A percentile compares a stretch with the other conserved stretches of the same genome.
Evolutionary conservation across 805 yeast species (phyloP).

Genomic region (Barnettozyma populi): DNA sequence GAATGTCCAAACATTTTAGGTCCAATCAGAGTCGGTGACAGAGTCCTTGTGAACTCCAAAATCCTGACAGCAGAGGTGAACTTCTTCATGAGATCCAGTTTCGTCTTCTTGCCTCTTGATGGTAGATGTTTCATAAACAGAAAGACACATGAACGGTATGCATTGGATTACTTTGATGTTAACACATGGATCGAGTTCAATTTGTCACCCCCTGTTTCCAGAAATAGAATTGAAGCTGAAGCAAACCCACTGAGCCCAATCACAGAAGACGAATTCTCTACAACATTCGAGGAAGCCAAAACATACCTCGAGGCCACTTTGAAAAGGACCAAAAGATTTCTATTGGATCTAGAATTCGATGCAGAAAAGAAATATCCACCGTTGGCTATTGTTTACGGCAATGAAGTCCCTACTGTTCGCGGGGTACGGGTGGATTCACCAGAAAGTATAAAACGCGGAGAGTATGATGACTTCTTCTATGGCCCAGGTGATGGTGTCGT

Average conservation of each 20-base stretch:
- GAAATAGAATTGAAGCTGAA: slow-evolving; percentile 23
- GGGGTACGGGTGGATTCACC: slow-evolving; percentile 63
- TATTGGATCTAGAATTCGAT: slow-evolving; percentile 50
- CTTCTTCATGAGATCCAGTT: slow-evolving; percentile 85
- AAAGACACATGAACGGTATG: slow-evolving; percentile 49
- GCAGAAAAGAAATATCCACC: slow-evolving; percentile 68
- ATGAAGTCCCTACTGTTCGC: slow-evolving; percentile 77
- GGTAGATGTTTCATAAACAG: slow-evolving; percentile 72
- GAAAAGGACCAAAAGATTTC: slow-evolving; percentile 49
- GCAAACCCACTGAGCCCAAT: background rate
- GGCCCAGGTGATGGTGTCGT: slow-evolving; percentile 96
- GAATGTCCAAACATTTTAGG: slow-evolving; percentile 85
- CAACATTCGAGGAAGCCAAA: slow-evolving; percentile 48
- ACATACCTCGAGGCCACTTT: slow-evolving; percentile 61
- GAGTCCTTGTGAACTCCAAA: slow-evolving; percentile 66
- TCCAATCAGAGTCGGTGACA: slow-evolving; percentile 78
- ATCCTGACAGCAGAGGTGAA: slow-evolving; percentile 76
- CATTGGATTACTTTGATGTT: slow-evolving; percentile 74
- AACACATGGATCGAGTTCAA: slow-evolving; percentile 74
- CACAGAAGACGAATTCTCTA: slow-evolving; percentile 18
- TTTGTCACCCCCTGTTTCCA: slow-evolving; percentile 64
- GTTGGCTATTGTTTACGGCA: slow-evolving; percentile 74
- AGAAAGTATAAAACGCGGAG: slow-evolving; percentile 63
- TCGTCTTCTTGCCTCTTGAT: slow-evolving; percentile 66
- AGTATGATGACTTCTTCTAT: slow-evolving; percentile 69